A percentile compares a stretch with the other conserved stretches of the same genome.
Evolutionary conservation across 1,284 basidiomycete species (phyloP).

Genomic region (Bondarzewia mesenterica): DNA sequence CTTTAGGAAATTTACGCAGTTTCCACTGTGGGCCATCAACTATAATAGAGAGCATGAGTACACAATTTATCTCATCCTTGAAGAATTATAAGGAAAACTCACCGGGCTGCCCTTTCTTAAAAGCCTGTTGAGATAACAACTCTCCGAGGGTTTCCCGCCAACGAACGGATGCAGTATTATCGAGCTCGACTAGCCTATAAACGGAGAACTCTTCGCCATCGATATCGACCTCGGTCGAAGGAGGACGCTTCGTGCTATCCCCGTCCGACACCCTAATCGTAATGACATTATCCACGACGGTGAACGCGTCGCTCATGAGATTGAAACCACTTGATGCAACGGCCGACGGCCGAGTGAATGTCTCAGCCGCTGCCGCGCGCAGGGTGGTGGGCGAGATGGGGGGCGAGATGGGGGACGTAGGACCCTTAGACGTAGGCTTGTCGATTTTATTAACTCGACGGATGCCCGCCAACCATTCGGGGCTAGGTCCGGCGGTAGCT

Average conservation of each 20-base stretch:
- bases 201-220: not conserved
- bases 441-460: not conserved
- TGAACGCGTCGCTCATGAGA: not conserved
- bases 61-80: not conserved
- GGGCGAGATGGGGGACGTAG: not conserved
- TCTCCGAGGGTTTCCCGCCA: not conserved
- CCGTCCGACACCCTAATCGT: not conserved
- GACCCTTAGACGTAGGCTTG: not conserved
- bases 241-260: not conserved
- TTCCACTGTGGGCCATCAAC: not conserved
- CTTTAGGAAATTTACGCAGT: slow-evolving; percentile 1
- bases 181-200: not conserved
- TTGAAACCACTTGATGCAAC: not conserved
- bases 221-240: not conserved
- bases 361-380: not conserved
- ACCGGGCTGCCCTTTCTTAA: not conserved
- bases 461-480: not conserved
- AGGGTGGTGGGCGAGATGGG: not conserved
- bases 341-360: too few species aligned
- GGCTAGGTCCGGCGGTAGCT: too few species aligned
- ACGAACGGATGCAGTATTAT: not conserved
- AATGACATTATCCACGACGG: not conserved
- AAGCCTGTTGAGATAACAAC: not conserved
- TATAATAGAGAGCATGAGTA: not conserved
- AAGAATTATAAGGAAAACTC: not conserved